These are phyloP conservation scores for Sordaria brevicollis DNA, from an alignment of 495 filamentous ascomycete species.

Conservation along the genomic window DNA sequence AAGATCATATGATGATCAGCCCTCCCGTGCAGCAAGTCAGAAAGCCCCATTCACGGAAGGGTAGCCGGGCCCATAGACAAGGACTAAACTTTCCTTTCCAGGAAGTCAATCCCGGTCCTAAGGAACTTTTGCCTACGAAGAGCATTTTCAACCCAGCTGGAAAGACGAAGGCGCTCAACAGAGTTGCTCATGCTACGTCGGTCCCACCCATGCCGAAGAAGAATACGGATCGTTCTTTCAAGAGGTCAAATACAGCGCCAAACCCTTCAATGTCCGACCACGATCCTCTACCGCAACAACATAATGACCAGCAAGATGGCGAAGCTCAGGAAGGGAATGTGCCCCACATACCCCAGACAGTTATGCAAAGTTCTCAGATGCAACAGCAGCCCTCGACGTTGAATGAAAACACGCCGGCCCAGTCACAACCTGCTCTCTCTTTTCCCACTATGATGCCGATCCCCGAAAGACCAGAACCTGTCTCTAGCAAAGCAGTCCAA, in stretches of 20 bases:
- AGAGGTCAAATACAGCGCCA: conserved; percentile 19
- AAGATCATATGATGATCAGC: conserved; percentile 2
- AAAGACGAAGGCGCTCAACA: conserved; percentile 15
- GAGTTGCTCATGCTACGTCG: conserved; percentile 3
- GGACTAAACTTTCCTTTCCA: conserved; percentile 26
- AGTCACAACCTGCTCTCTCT: background rate
- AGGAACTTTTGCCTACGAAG: conserved; percentile 33
- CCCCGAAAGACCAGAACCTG: conserved; percentile 5
- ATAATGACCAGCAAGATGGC: background rate
- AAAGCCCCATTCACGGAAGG: conserved; percentile 8
- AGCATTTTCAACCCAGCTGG: conserved; percentile 33
- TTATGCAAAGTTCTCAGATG: background rate
- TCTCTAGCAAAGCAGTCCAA: background rate
- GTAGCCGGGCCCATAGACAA: background rate
- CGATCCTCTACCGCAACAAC: background rate
- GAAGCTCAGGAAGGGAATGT: background rate
- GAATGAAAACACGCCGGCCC: background rate
- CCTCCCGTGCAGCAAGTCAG: background rate
- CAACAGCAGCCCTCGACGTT: background rate
- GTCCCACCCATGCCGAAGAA: conserved; percentile 6
- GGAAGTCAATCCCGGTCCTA: conserved; percentile 32
- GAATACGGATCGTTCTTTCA: conserved; percentile 9
- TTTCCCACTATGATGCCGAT: conserved; percentile 2
- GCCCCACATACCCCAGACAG: background rate
- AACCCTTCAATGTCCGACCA: conserved; percentile 4